phyloP scores from a whole-genome alignment of 2,329 filamentous ascomycete genomes.

The Coniella vitis region DNA sequence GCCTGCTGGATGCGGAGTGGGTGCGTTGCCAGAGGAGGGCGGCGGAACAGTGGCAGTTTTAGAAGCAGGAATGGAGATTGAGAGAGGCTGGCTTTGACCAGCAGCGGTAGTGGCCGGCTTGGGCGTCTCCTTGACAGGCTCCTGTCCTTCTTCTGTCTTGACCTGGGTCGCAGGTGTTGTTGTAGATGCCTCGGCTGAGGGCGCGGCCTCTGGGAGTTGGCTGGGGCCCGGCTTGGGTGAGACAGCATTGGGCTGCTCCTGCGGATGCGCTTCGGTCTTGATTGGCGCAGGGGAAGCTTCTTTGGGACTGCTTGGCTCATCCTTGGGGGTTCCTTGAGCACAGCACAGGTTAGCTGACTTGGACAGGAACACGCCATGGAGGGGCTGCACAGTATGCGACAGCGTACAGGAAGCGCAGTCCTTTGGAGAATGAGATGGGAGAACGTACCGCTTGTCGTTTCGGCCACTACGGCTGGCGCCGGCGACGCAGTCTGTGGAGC shows the following conservation, averaged over 20 bases:
- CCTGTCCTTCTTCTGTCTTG: background rate
- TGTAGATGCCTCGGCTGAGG: background rate
- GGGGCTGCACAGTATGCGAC: background rate
- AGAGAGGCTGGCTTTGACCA: background rate
- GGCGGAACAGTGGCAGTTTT: background rate
- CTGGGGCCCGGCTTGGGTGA: background rate
- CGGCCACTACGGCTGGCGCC: constrained; percentile 16
- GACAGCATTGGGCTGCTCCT: background rate
- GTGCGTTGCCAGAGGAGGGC: background rate
- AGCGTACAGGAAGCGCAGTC: background rate
- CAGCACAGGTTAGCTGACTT: background rate
- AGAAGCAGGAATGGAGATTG: constrained; percentile 3
- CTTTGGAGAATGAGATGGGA: constrained; percentile 2
- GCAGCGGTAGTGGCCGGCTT: background rate
- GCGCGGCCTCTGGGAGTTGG: background rate
- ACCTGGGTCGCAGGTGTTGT: background rate
- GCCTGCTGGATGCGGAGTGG: background rate
- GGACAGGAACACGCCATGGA: background rate
- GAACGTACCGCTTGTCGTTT: constrained; percentile 14
- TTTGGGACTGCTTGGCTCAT: background rate
- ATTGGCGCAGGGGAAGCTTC: background rate
- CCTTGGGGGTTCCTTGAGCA: constrained; percentile 6
- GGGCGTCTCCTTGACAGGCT: background rate
- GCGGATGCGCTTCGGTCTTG: constrained; percentile 2
- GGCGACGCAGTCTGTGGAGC: constrained; percentile 16